Conservation (phyloP, 169 alveolate species). For the Plasmodium reichenowi region DNA sequence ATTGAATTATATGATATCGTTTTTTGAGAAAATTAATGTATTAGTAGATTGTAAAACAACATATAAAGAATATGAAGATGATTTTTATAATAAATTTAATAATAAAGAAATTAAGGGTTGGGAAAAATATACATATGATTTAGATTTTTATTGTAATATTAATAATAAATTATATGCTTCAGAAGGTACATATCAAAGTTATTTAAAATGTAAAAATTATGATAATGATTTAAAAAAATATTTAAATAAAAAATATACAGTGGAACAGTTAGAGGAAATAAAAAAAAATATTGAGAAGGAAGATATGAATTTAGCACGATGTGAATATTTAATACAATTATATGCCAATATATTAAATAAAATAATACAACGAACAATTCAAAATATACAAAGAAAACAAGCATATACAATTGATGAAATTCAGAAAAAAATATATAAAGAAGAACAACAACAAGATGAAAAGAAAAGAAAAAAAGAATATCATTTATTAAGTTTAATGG, state of each 20-base stretch:
- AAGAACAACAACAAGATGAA: too few relatives aligned
- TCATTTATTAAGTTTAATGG: conserved; percentile 29
- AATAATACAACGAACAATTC: conserved; percentile 90
- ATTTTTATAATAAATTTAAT: conserved; percentile 83
- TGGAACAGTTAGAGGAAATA: conserved; percentile 83
- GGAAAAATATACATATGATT: conserved; percentile 84
- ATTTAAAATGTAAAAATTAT: conserved; percentile 87
- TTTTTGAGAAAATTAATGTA: conserved; percentile 84
- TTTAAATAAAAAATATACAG: conserved; percentile 83
- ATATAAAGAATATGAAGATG: conserved; percentile 79
- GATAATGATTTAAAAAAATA: conserved; percentile 93
- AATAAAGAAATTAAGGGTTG: conserved; percentile 80
- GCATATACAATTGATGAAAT: conserved; percentile 77
- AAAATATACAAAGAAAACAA: conserved; percentile 90
- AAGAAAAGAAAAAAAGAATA: conserved; percentile 11
- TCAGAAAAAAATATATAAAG: conserved; percentile 12
- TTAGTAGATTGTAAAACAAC: conserved; percentile 80
- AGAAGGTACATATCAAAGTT: conserved; percentile 86
- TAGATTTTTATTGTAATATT: conserved; percentile 85
- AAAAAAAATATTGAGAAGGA: conserved; percentile 75
- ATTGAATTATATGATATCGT: conserved; percentile 78
- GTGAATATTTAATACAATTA: conserved; percentile 88
- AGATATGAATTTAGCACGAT: conserved; percentile 87
- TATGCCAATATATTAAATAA: conserved; percentile 89
- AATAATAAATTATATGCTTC: conserved; percentile 88